A percentile compares a stretch with the other conserved stretches of the same genome.
Evolutionary conservation across 2,329 filamentous ascomycete species (phyloP).

Genomic region (Paraconiothyrium brasiliense): DNA sequence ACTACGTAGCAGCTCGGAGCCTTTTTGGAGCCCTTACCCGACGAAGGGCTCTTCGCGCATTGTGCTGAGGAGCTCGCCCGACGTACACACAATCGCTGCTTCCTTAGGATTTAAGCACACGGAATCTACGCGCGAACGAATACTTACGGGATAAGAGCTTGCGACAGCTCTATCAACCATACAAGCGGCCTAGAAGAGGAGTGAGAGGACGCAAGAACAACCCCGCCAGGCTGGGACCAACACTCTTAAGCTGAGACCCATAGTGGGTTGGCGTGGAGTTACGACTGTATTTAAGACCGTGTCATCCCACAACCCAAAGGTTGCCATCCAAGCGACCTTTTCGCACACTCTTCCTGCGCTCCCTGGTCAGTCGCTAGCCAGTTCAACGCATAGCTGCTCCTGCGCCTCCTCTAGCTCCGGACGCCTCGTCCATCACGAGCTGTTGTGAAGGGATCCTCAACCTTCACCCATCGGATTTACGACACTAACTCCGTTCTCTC

Average conservation of each 20-base stretch:
- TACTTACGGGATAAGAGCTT: constrained; percentile 14
- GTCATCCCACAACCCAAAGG: constrained; percentile 27
- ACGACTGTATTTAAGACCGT: constrained; percentile 41
- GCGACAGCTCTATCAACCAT: constrained; percentile 8
- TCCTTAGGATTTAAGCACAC: constrained; percentile 18
- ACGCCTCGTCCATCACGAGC: constrained; percentile 9
- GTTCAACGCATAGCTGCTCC: constrained; percentile 13
- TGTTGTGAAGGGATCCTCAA: neutral
- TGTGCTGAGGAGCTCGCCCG: constrained; percentile 2
- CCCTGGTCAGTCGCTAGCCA: constrained; percentile 17
- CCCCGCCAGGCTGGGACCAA: constrained; percentile 24
- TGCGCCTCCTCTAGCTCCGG: constrained; percentile 16
- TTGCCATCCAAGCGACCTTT: constrained; percentile 26
- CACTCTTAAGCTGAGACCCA: constrained; percentile 22
- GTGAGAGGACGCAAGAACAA: constrained; percentile 20
- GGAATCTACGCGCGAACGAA: constrained; percentile 9
- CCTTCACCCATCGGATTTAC: constrained; percentile 35
- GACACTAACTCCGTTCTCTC: constrained; percentile 30
- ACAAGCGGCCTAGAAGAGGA: constrained; percentile 9
- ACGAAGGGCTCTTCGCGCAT: constrained; percentile 4
- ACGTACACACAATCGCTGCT: constrained; percentile 17
- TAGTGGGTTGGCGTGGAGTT: constrained; percentile 39
- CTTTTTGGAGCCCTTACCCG: neutral
- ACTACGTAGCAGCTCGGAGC: neutral
- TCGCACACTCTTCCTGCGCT: constrained; percentile 18